Conservation (phyloP, 2,329 filamentous ascomycete species). For the Pyricularia pennisetigena region DNA sequence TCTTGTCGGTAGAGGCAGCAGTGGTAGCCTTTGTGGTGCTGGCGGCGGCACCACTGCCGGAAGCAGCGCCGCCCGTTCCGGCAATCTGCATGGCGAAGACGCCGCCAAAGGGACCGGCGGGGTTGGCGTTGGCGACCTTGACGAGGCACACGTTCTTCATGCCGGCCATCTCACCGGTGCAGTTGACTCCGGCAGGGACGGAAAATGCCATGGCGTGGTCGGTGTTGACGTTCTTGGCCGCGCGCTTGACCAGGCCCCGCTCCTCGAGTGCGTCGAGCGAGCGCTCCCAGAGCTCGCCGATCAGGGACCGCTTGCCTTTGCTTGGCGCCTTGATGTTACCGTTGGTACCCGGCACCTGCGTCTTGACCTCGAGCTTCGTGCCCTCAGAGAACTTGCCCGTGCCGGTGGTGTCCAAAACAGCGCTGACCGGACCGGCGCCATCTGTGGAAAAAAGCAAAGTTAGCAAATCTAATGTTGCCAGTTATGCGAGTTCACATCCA, state of each 20-base stretch:
- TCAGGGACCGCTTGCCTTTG: slow-evolving; percentile 5
- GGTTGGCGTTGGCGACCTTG: slow-evolving; percentile 31
- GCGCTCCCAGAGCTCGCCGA: slow-evolving; percentile 9
- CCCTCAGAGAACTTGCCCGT: slow-evolving; percentile 23
- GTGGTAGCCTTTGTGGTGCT: not conserved
- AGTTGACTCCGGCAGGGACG: slow-evolving; percentile 27
- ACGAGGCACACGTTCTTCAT: slow-evolving; percentile 27
- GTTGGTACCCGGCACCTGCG: slow-evolving; percentile 24
- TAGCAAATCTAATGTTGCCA: no score
- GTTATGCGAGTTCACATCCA: no score
- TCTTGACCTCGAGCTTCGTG: slow-evolving; percentile 16
- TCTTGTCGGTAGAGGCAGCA: no score
- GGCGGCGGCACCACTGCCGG: not conserved
- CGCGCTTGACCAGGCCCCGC: slow-evolving; percentile 14
- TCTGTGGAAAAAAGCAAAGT: slow-evolving; percentile 17
- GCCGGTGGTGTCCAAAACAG: slow-evolving; percentile 26
- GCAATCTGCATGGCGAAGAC: not conserved
- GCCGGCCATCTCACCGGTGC: slow-evolving; percentile 23
- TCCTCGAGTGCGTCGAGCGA: slow-evolving; percentile 8
- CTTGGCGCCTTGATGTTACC: slow-evolving; percentile 21
- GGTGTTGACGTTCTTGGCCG: slow-evolving; percentile 15
- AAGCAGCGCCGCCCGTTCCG: not conserved
- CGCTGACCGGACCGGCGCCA: slow-evolving; percentile 27
- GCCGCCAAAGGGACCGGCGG: slow-evolving; percentile 29
- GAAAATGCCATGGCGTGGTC: slow-evolving; percentile 21